phyloP scores from a whole-genome alignment of 208 protist species.

The Leishmania aethiopica region DNA sequence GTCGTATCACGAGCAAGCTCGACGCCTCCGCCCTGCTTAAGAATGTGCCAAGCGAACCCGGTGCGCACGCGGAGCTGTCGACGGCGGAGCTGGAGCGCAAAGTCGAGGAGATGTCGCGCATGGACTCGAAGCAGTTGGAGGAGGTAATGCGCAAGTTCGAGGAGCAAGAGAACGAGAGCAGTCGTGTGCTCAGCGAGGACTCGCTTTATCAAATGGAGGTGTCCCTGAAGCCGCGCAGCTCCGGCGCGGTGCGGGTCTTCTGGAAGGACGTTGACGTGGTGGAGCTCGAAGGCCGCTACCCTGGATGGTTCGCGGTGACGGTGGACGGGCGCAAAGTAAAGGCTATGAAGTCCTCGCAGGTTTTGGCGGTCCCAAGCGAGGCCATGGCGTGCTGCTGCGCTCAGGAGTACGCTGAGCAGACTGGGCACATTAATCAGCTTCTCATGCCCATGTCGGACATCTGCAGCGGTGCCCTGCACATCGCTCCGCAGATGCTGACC shows the following conservation, averaged over 20 bases:
- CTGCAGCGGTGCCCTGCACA: slow-evolving; percentile 86
- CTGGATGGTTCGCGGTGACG: slow-evolving; percentile 83
- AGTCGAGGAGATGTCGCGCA: slow-evolving; percentile 72
- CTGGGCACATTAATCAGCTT: slow-evolving; percentile 83
- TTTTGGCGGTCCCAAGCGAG: slow-evolving; percentile 83
- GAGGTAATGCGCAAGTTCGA: slow-evolving; percentile 62
- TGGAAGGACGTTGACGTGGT: slow-evolving; percentile 88
- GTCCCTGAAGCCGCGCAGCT: slow-evolving; percentile 68
- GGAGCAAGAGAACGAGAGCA: slow-evolving; percentile 69
- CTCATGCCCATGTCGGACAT: slow-evolving; percentile 92
- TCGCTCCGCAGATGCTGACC: slow-evolving; percentile 85
- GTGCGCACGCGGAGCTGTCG: slow-evolving; percentile 80
- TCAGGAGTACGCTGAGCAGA: slow-evolving; percentile 87
- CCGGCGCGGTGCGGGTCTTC: slow-evolving; percentile 79
- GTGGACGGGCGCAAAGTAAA: slow-evolving; percentile 88
- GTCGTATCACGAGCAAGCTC: slow-evolving; percentile 54
- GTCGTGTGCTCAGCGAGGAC: slow-evolving; percentile 80
- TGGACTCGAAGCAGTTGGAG: slow-evolving; percentile 77
- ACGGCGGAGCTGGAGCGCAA: slow-evolving; percentile 88
- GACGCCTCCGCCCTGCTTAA: slow-evolving; percentile 65
- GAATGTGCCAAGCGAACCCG: slow-evolving; percentile 73
- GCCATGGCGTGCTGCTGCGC: slow-evolving; percentile 87
- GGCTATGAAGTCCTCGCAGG: slow-evolving; percentile 80
- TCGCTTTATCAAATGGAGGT: slow-evolving; percentile 93
- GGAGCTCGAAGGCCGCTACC: slow-evolving; percentile 49